These are phyloP conservation scores for Saururus chinensis DNA, from an alignment of 164 flowering plant genomes.

Conservation along the genomic window DNA sequence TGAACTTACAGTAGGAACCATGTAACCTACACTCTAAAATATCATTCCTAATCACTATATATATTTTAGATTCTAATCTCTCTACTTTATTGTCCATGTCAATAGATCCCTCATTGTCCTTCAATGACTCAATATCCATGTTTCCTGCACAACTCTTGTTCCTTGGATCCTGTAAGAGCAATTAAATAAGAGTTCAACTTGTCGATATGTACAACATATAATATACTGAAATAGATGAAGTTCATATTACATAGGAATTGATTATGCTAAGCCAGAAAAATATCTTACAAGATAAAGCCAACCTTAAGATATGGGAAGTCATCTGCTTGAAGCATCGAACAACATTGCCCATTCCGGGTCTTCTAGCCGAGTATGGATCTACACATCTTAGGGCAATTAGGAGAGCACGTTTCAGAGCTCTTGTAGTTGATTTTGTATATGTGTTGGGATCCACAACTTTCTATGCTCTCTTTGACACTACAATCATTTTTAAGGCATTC, in stretches of 20 bases:
- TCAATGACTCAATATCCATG: conserved; percentile 49
- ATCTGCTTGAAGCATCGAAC: conserved; percentile 32
- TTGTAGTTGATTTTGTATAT: conserved; percentile 23
- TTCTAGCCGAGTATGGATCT: conserved; percentile 37
- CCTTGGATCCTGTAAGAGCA: conserved; percentile 50
- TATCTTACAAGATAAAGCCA: neutral
- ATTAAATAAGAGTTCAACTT: neutral
- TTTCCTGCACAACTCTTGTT: conserved; percentile 53
- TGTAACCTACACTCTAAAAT: no score
- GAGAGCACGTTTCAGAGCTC: conserved; percentile 31
- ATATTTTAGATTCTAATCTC: neutral
- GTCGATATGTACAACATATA: neutral
- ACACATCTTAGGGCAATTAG: conserved; percentile 37
- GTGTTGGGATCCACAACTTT: conserved; percentile 36
- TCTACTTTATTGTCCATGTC: conserved; percentile 27
- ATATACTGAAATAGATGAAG: no score
- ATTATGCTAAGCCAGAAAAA: neutral
- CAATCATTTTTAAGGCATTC: conserved; percentile 49
- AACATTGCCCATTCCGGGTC: conserved; percentile 35
- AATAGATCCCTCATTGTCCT: conserved; percentile 22
- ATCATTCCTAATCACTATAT: neutral
- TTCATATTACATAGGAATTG: neutral
- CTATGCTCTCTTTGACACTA: conserved; percentile 27
- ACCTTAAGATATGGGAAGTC: conserved; percentile 30
- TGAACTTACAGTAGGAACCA: no score